Conservation (phyloP, 2,329 filamentous ascomycete genomes). For the Exophiala sp. region DNA sequence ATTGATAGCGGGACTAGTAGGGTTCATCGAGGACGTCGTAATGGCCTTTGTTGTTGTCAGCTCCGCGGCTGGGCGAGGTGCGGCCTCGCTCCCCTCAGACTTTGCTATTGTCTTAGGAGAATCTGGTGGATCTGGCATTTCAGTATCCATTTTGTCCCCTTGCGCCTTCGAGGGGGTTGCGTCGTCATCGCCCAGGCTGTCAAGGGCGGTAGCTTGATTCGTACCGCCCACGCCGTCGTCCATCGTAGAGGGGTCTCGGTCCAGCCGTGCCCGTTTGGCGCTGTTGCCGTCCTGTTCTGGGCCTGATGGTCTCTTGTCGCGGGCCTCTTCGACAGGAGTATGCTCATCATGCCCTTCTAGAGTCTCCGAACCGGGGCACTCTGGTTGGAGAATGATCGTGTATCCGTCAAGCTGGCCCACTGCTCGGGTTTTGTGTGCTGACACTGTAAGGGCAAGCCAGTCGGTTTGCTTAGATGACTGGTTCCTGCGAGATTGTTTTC, state of each 20-base stretch:
- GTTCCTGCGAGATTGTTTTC: slow-evolving; percentile 13
- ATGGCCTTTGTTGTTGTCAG: background rate
- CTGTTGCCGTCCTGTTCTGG: background rate
- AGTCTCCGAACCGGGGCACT: background rate
- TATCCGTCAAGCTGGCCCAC: slow-evolving; percentile 23
- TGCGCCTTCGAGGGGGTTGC: no score
- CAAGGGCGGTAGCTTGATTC: no score
- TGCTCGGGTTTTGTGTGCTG: slow-evolving; percentile 20
- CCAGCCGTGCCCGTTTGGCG: background rate
- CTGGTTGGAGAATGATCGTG: slow-evolving; percentile 22
- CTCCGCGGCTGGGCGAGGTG: no score
- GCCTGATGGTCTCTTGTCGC: background rate
- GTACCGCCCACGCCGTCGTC: background rate
- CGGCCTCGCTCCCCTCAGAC: no score
- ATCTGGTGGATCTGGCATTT: no score
- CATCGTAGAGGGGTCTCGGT: background rate
- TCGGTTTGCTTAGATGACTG: background rate
- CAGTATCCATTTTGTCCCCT: no score
- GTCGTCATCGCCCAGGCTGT: no score
- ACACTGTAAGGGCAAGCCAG: slow-evolving; percentile 25
- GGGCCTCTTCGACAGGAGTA: background rate
- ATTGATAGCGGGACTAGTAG: background rate
- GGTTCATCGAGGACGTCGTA: background rate
- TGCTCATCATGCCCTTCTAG: background rate
- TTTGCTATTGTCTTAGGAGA: no score